Conservation (phyloP, 2,329 filamentous ascomycete genomes). For the Periglandula ipomoeae region DNA sequence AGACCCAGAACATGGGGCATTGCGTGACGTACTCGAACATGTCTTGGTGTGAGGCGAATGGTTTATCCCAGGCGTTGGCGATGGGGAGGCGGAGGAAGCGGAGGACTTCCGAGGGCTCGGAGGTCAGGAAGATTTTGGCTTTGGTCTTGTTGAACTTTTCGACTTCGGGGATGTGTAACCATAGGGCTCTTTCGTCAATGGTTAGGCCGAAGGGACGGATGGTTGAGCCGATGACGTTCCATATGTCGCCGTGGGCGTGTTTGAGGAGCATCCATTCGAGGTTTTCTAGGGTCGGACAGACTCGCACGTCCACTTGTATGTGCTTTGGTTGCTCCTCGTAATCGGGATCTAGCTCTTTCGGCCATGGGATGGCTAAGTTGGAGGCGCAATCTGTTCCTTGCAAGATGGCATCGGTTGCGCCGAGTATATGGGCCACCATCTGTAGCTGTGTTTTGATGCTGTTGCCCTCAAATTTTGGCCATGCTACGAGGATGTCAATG, state of each 20-base stretch:
- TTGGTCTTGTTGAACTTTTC: slow-evolving; percentile 48
- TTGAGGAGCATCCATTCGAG: slow-evolving; percentile 59
- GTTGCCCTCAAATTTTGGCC: slow-evolving; percentile 14
- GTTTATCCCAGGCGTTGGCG: slow-evolving; percentile 35
- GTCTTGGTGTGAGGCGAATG: slow-evolving; percentile 44
- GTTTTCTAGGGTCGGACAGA: slow-evolving; percentile 32
- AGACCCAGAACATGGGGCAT: slow-evolving; percentile 49
- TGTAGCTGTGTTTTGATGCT: slow-evolving; percentile 21
- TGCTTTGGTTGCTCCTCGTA: slow-evolving; percentile 18
- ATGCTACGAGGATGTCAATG: slow-evolving; percentile 57
- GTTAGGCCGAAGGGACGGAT: slow-evolving; percentile 59
- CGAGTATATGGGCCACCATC: slow-evolving; percentile 24
- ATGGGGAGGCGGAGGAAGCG: slow-evolving; percentile 52
- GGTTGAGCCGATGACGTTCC: slow-evolving; percentile 54
- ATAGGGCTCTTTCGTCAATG: slow-evolving; percentile 52
- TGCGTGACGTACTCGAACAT: slow-evolving; percentile 53
- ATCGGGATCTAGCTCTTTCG: slow-evolving; percentile 12
- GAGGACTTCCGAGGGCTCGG: slow-evolving; percentile 45
- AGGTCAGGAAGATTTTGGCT: slow-evolving; percentile 51
- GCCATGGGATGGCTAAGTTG: slow-evolving; percentile 50
- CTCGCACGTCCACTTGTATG: slow-evolving; percentile 62
- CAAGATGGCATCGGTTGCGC: slow-evolving; percentile 32
- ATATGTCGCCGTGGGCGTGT: slow-evolving; percentile 62
- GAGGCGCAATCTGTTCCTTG: slow-evolving; percentile 19
- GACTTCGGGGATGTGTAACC: slow-evolving; percentile 58